Conservation (phyloP, 2,329 filamentous ascomycete species). For the Cladophialophora yegresii region DNA sequence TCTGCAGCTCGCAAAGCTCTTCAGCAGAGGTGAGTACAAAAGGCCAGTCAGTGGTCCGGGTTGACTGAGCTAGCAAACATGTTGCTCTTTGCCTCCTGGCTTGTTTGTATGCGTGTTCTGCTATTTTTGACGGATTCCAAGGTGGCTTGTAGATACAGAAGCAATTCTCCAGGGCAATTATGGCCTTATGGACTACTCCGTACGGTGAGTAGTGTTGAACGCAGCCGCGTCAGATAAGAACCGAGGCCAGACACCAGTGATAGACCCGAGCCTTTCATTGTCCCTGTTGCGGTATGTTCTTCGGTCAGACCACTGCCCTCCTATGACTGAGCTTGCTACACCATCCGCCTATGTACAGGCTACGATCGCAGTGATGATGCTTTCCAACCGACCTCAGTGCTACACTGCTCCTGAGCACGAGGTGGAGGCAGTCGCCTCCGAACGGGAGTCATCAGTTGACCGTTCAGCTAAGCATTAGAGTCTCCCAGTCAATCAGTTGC, state of each 20-base stretch:
- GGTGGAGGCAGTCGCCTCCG: background rate
- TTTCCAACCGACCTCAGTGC: background rate
- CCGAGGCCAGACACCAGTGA: background rate
- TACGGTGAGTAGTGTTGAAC: background rate
- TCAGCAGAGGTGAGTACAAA: no score
- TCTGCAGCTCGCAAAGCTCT: background rate
- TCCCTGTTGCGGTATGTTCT: background rate
- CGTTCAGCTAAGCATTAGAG: conserved; percentile 3
- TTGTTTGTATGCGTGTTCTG: background rate
- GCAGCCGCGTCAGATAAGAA: background rate
- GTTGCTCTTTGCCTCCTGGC: no score
- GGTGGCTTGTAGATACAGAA: no score
- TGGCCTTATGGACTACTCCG: background rate
- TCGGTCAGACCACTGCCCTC: background rate
- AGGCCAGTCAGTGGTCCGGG: no score
- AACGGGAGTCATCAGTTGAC: background rate
- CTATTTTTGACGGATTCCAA: no score
- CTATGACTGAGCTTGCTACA: background rate
- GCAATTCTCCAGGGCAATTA: background rate
- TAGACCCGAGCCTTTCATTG: background rate
- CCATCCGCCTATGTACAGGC: background rate
- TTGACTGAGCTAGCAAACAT: no score
- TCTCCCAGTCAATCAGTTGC: conserved; percentile 48
- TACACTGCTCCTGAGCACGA: background rate
- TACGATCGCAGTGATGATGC: background rate